These are phyloP conservation scores for Mallotus nudiflorus DNA, from an alignment of 345 rosid species.

Conservation along the genomic window DNA sequence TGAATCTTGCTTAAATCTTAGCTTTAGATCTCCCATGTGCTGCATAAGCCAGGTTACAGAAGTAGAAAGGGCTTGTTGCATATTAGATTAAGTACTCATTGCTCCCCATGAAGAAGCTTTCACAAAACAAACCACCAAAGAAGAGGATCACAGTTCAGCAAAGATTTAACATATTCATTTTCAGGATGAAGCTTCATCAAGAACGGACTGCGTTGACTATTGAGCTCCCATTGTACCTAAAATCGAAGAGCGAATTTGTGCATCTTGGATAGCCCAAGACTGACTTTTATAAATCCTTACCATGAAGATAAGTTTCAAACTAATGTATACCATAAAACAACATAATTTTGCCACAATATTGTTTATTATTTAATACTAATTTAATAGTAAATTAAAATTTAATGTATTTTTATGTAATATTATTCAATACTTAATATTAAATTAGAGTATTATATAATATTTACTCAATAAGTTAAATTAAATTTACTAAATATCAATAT, in stretches of 20 bases:
- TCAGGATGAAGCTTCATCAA: neutral
- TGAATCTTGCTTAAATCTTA: neutral
- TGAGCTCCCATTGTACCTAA: neutral
- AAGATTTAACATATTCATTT: neutral
- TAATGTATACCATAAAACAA: too few species aligned
- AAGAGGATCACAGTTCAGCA: neutral
- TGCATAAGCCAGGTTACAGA: neutral
- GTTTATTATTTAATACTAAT: too few species aligned
- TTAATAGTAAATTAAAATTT: too few species aligned
- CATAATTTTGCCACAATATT: too few species aligned
- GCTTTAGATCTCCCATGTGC: neutral
- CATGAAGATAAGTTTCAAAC: too few species aligned
- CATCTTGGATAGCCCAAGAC: neutral
- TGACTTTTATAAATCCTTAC: too few species aligned
- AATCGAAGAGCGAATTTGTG: neutral
- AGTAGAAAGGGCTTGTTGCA: neutral
- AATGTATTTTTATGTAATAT: too few species aligned
- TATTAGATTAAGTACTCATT: neutral
- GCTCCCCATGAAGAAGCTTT: neutral
- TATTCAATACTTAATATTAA: too few species aligned
- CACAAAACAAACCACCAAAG: neutral
- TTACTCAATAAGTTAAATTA: too few species aligned
- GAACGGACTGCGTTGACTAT: neutral
- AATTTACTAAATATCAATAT: too few species aligned
- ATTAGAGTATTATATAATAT: too few species aligned